phyloP scores from a whole-genome alignment of 2,329 filamentous ascomycete genomes.

The Diaporthe citriasiana region DNA sequence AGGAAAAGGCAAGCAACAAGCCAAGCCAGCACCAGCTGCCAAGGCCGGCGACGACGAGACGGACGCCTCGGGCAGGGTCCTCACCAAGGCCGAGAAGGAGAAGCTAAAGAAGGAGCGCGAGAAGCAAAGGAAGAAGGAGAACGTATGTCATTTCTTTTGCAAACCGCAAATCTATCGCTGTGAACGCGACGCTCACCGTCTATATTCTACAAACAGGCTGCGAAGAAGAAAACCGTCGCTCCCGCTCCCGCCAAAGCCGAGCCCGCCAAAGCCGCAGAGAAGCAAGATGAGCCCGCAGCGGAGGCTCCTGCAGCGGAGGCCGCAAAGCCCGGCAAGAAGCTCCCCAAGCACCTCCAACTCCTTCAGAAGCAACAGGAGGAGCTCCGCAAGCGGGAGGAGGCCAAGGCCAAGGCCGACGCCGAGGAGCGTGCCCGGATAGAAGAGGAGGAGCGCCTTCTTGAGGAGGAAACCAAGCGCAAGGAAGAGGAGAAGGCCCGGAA shows the following conservation, averaged over 20 bases:
- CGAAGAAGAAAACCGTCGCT: slow-evolving; percentile 80
- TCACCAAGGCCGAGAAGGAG: slow-evolving; percentile 99
- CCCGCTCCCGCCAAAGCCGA: slow-evolving; percentile 63
- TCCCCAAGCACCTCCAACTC: slow-evolving; percentile 79
- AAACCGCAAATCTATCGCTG: background rate
- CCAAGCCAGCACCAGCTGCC: slow-evolving; percentile 60
- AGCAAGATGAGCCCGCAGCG: slow-evolving; percentile 59
- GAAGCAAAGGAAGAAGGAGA: slow-evolving; percentile 98
- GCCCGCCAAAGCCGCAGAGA: slow-evolving; percentile 65
- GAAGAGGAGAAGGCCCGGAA: slow-evolving; percentile 82
- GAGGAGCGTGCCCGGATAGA: slow-evolving; percentile 68
- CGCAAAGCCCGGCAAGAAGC: slow-evolving; percentile 78
- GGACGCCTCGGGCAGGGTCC: slow-evolving; percentile 74
- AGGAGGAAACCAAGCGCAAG: slow-evolving; percentile 77
- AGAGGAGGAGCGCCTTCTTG: slow-evolving; percentile 74
- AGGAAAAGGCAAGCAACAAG: slow-evolving; percentile 63
- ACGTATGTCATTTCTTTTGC: slow-evolving; percentile 66
- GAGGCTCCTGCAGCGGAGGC: slow-evolving; percentile 53
- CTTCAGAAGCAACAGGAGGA: slow-evolving; percentile 89
- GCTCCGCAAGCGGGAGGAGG: slow-evolving; percentile 75
- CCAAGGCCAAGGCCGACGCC: slow-evolving; percentile 72
- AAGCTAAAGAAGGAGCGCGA: slow-evolving; percentile 98
- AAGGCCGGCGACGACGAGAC: slow-evolving; percentile 64
- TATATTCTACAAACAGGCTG: slow-evolving; percentile 67
- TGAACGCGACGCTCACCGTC: slow-evolving; percentile 27